phyloP scores from a whole-genome alignment of 495 filamentous ascomycete species.

The Melanomma pulvis-pyrius region DNA sequence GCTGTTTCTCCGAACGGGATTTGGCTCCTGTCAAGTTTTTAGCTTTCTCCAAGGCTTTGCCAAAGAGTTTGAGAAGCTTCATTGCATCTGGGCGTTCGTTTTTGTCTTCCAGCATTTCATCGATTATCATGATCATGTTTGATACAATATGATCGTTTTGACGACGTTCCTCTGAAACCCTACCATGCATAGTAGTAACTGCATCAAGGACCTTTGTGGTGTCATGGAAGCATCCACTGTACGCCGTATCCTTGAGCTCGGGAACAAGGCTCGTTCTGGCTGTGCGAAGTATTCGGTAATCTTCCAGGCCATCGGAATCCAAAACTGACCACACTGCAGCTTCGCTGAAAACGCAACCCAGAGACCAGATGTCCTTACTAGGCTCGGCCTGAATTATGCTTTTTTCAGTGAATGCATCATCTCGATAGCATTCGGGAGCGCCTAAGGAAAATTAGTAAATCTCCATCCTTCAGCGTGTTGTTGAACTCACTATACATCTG shows the following conservation, averaged over 20 bases:
- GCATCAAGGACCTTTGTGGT: conserved; percentile 40
- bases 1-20: neutral
- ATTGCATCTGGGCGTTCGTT: neutral
- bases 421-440: conserved; percentile 46
- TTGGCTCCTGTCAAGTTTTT: too few relatives aligned
- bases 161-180: neutral
- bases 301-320: conserved; percentile 40
- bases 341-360: conserved; percentile 54
- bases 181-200: conserved; percentile 8
- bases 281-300: conserved; percentile 45
- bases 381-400: conserved; percentile 26
- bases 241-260: conserved; percentile 37
- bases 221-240: conserved; percentile 50
- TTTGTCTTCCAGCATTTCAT: conserved; percentile 8
- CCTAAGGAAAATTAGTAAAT: conserved; percentile 25
- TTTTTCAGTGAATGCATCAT: conserved; percentile 34
- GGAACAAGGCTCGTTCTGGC: conserved; percentile 33
- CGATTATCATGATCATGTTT: conserved; percentile 9
- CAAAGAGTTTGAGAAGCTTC: neutral
- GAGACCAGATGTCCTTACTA: conserved; percentile 52
- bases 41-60: neutral
- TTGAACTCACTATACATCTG: conserved; percentile 17
- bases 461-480: neutral
- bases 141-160: neutral
- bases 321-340: conserved; percentile 48